Evolutionary conservation across 345 rosid genomes (phyloP), one percentile per base, ranked within the genome.

Genomic region (Melaleuca quinquenervia): DNA sequence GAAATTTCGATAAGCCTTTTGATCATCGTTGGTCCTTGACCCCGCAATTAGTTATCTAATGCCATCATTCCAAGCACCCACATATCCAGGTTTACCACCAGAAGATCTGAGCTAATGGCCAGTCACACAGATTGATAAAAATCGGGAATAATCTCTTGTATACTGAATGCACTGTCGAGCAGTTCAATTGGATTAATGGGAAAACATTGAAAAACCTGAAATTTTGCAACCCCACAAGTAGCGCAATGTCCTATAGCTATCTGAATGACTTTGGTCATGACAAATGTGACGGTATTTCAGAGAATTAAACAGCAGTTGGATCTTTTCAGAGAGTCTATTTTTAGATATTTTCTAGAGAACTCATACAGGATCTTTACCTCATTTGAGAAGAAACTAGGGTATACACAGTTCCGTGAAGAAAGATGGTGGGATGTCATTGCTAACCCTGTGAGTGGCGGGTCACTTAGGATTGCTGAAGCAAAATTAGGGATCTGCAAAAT

Each of bases 381-480:
- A 82, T 88, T 84, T 56, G 92, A 88, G 89, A 91, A 88, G 91
- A 87, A 92, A 45, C 89, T 52, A 80, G 96, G 91, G 84, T 76
- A 88, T 70, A 70, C 80, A 56, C 88, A 85, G 64, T 93, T 94
- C 90, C 91, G 90, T 82, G 88, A 91, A 52, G 86, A 84, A 41
- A 93, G 91, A 82, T 91, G 92, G 84, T 94, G 98, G 20, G 95
- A 87, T 83, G 91, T 86, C 89, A 94, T 90, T 80, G 55, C 83
- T 83, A 91, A 88, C 74, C 93, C 94, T 90, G 90, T 89, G 89
- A 88, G 89, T 83, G 93, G 87, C 11, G 90, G 86, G 91, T 90
- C 88, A 85, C 89, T 89, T 74, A 86, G 85, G 14, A 90, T 84
- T 86, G 91, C 88, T 74, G 90, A 70, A 70, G 80, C 48, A 70